Percentiles rank a stretch among this genome's conserved stretches.
Conservation (phyloP, 768 basidiomycete species). For the Amanita rubescens region DNA sequence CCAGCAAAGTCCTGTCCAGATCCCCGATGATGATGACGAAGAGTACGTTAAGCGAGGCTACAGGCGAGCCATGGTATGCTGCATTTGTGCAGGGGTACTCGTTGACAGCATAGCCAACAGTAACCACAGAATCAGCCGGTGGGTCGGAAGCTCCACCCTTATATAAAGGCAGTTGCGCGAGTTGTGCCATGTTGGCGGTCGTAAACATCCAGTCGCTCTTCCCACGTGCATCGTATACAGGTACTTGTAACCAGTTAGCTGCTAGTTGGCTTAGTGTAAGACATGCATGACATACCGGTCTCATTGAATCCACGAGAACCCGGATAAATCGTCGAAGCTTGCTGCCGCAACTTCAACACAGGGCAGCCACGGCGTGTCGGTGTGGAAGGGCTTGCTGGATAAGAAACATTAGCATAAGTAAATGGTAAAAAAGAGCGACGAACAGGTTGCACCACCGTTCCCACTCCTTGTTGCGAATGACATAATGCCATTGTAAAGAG, state of each 20-base stretch:
- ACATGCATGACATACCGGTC: background rate
- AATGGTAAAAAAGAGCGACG: too few species aligned
- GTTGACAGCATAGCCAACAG: background rate
- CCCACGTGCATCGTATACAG: background rate
- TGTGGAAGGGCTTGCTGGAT: too few species aligned
- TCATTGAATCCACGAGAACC: background rate
- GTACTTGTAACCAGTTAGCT: background rate
- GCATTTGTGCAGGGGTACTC: background rate
- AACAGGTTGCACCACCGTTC: background rate
- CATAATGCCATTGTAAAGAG: background rate
- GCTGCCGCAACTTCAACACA: too few species aligned
- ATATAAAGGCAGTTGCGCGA: background rate
- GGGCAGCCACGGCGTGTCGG: background rate
- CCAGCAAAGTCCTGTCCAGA: background rate
- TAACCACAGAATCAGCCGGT: background rate
- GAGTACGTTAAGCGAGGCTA: background rate
- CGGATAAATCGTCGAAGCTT: background rate
- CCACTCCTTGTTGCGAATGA: background rate
- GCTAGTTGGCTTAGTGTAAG: background rate
- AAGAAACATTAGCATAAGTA: too few species aligned
- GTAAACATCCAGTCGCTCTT: background rate
- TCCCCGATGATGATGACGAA: background rate
- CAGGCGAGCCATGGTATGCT: background rate
- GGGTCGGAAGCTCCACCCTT: background rate
- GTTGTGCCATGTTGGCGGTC: background rate